Percentiles rank a stretch among this genome's conserved stretches.
phyloP scores from a whole-genome alignment of 2,329 filamentous ascomycete genomes.

The Aureobasidium sp. region DNA sequence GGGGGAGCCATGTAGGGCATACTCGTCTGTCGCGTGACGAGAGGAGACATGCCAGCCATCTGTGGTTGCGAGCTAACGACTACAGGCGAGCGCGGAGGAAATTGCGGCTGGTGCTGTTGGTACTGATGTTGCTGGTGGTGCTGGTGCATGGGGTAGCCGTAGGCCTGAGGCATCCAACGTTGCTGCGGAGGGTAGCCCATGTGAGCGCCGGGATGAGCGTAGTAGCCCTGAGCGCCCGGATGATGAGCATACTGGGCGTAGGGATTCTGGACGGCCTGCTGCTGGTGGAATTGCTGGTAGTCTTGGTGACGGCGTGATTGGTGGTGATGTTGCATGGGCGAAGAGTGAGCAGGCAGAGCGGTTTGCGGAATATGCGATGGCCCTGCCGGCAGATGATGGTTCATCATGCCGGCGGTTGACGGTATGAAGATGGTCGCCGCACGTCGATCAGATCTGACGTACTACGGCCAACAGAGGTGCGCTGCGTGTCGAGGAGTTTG shows the following conservation, averaged over 20 bases:
- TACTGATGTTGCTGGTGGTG: constrained; percentile 24
- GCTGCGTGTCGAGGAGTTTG: background rate
- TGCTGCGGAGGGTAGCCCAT: constrained; percentile 32
- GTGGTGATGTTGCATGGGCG: constrained; percentile 19
- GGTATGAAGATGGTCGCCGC: constrained; percentile 9
- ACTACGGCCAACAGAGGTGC: constrained; percentile 9
- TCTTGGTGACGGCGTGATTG: constrained; percentile 34
- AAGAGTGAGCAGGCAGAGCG: constrained; percentile 27
- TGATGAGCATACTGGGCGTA: constrained; percentile 30
- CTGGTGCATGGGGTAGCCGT: constrained; percentile 31
- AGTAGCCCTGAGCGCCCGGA: constrained; percentile 30
- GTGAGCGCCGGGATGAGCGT: constrained; percentile 33
- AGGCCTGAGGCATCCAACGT: constrained; percentile 31
- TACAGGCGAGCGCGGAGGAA: constrained; percentile 35
- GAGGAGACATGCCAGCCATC: constrained; percentile 39
- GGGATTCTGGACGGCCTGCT: constrained; percentile 32
- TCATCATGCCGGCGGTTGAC: constrained; percentile 62
- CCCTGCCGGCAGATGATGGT: constrained; percentile 64
- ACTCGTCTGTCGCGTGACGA: constrained; percentile 32
- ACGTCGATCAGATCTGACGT: constrained; percentile 9
- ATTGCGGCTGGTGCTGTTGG: constrained; percentile 28
- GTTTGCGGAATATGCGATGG: constrained; percentile 43
- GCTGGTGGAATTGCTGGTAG: constrained; percentile 31
- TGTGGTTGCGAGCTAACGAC: constrained; percentile 41
- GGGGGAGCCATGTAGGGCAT: constrained; percentile 18